These are phyloP conservation scores for Gyromitra esculenta DNA, from an alignment of 2,329 filamentous ascomycete species.

Conservation along the genomic window DNA sequence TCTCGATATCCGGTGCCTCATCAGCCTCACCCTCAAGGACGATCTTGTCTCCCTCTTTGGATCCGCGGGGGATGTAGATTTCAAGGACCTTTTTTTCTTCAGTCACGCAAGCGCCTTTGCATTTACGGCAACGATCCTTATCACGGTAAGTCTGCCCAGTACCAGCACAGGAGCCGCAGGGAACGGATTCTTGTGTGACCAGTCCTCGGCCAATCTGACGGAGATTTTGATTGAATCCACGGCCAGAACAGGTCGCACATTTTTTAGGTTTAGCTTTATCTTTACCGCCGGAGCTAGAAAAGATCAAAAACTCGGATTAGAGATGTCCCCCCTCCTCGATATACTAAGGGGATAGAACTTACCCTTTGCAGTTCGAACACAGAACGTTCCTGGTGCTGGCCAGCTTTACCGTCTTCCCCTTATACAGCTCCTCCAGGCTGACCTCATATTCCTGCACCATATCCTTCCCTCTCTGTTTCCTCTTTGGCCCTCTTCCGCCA, in stretches of 20 bases:
- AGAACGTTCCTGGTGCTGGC: slow-evolving; percentile 93
- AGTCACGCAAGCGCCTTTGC: slow-evolving; percentile 88
- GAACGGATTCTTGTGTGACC: slow-evolving; percentile 79
- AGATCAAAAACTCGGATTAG: neutral
- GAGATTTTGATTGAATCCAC: slow-evolving; percentile 78
- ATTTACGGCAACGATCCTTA: slow-evolving; percentile 98
- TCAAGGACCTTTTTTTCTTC: slow-evolving; percentile 94
- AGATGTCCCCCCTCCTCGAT: neutral
- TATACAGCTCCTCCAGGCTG: slow-evolving; percentile 93
- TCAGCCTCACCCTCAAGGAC: slow-evolving; percentile 93
- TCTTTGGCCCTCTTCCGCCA: slow-evolving; percentile 65
- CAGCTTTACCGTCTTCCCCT: slow-evolving; percentile 98
- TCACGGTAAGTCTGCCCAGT: slow-evolving; percentile 89
- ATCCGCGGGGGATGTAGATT: slow-evolving; percentile 91
- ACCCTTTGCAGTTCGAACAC: slow-evolving; percentile 84
- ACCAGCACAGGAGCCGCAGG: slow-evolving; percentile 85
- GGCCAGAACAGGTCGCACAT: slow-evolving; percentile 85
- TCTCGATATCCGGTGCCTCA: slow-evolving; percentile 64
- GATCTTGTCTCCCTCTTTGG: slow-evolving; percentile 85
- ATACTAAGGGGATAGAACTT: slow-evolving; percentile 11
- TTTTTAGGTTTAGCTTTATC: slow-evolving; percentile 85
- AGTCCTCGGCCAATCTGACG: slow-evolving; percentile 87
- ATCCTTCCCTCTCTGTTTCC: slow-evolving; percentile 76
- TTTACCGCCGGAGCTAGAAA: slow-evolving; percentile 75
- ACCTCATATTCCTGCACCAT: slow-evolving; percentile 94